Percentiles rank a stretch among this genome's conserved stretches.
Conservation (phyloP, 179 eudicot species). For the Dionaea muscipula region DNA sequence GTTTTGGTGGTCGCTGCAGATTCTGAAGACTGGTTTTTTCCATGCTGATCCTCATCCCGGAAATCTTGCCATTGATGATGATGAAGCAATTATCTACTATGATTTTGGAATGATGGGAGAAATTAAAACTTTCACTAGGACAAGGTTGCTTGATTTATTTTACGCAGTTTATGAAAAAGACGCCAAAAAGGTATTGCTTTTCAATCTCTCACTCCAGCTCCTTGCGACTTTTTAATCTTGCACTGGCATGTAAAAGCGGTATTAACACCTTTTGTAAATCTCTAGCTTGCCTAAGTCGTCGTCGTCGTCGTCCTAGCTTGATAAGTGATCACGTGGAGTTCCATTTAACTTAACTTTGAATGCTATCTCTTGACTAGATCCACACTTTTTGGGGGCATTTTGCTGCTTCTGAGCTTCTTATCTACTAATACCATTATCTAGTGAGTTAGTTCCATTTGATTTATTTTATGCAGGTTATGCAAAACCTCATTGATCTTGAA, state of each 20-base stretch:
- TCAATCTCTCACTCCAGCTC: not conserved
- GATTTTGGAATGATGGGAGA: conserved; percentile 99
- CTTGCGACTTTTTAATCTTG: not conserved
- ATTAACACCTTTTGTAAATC: no score
- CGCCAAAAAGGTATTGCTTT: conserved; percentile 58
- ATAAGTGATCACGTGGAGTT: no score
- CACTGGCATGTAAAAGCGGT: no score
- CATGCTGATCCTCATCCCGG: conserved; percentile 99
- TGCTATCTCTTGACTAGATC: no score
- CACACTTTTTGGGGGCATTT: no score
- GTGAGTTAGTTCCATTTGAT: no score
- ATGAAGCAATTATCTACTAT: conserved; percentile 89
- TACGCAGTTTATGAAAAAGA: conserved; percentile 91
- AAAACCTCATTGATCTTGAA: conserved; percentile 75
- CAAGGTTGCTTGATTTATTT: conserved; percentile 72
- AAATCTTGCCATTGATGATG: conserved; percentile 91
- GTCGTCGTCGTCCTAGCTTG: no score
- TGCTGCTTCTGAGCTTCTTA: no score
- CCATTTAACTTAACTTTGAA: no score
- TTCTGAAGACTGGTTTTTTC: conserved; percentile 90
- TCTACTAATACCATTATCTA: no score
- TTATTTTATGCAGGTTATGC: conserved; percentile 40
- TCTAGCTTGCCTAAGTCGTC: no score
- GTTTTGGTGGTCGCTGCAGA: conserved; percentile 30
- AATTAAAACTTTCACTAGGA: conserved; percentile 79